Evolutionary conservation across 805 yeast species (phyloP), one percentile per base, ranked within the genome.

Genomic region (Saccharomycopsis sp.): DNA sequence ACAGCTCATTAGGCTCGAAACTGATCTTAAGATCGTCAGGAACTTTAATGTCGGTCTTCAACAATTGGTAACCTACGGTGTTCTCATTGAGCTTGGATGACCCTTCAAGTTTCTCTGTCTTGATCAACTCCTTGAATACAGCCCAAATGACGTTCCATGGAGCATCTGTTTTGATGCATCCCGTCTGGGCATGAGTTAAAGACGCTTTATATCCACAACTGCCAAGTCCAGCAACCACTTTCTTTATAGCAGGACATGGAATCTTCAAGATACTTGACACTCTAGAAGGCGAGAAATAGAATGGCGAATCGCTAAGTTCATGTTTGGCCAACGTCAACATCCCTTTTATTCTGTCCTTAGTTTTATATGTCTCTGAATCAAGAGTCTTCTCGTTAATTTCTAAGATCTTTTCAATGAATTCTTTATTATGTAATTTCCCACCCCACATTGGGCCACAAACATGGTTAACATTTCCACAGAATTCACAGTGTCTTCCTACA

Each of bases 381-480:
- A 83, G 78, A 7, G 70, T 70, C 1, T 68, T 73, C 24, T 70
- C 67, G 66, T 84, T 80, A 63, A 83, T 72, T n/a, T 77, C 75
- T 57, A 89, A 76, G 52, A 92, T 78, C 63, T 76, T 80, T 25
- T 81, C 76, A 50, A 93, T 76, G 66, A 93, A 94, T 19, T 78
- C 82, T 24, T 70, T 68, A 67, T 86, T 80, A 67, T 93, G 98
- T 58, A 94, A 71, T 3, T 79, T 75, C 0, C 91, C 96, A 9
- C 84, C 91, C 88, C 96, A 94, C 97, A 94, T 88, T 61, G 99
- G 99, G 2, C 99, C 99, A 5, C 93, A 91, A 41, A 94, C 69
- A 68, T 89, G 96, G 69, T 82, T 81, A 1, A 82, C 78, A 47
- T 71, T 70, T 0, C 80, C 85, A 73, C 99, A 94, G 69, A 77